phyloP scores from a whole-genome alignment of 2,329 filamentous ascomycete genomes.

The Alternaria sp. region DNA sequence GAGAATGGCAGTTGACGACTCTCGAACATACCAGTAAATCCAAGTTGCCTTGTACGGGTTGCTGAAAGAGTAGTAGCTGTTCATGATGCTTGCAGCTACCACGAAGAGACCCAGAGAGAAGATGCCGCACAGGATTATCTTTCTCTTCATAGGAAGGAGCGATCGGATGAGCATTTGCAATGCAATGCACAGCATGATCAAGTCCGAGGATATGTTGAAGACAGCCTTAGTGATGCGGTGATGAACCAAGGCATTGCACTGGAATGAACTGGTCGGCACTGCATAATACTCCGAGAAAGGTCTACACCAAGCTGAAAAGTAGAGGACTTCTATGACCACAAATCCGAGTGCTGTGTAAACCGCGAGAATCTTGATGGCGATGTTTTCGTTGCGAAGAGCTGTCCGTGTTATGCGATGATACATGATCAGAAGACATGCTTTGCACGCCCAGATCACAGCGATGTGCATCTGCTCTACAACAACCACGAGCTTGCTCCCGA shows the following conservation, averaged over 20 bases:
- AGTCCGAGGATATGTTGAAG: slow-evolving; percentile 58
- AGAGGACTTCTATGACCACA: slow-evolving; percentile 58
- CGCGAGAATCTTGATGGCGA: slow-evolving; percentile 56
- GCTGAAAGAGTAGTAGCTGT: slow-evolving; percentile 55
- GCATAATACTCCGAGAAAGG: slow-evolving; percentile 63
- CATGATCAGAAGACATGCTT: slow-evolving; percentile 63
- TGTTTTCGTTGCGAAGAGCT: slow-evolving; percentile 37
- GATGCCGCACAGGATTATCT: slow-evolving; percentile 64
- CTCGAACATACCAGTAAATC: slow-evolving; percentile 47
- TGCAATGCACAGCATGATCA: slow-evolving; percentile 57
- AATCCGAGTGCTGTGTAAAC: slow-evolving; percentile 60
- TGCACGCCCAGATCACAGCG: slow-evolving; percentile 62
- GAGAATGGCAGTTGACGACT: slow-evolving; percentile 45
- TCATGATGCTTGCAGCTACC: slow-evolving; percentile 59
- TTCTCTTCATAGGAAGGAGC: slow-evolving; percentile 56
- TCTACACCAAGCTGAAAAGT: slow-evolving; percentile 64
- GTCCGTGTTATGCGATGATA: slow-evolving; percentile 60
- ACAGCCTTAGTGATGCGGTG: slow-evolving; percentile 53
- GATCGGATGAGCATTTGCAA: slow-evolving; percentile 58
- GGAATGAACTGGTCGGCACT: slow-evolving; percentile 54
- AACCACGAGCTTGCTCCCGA: slow-evolving; percentile 60
- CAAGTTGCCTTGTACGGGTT: slow-evolving; percentile 37
- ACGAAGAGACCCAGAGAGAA: slow-evolving; percentile 65
- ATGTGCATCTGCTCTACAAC: slow-evolving; percentile 64
- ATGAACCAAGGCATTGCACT: slow-evolving; percentile 45